Conservation (phyloP, 768 basidiomycete species). For the Suillus americanus region DNA sequence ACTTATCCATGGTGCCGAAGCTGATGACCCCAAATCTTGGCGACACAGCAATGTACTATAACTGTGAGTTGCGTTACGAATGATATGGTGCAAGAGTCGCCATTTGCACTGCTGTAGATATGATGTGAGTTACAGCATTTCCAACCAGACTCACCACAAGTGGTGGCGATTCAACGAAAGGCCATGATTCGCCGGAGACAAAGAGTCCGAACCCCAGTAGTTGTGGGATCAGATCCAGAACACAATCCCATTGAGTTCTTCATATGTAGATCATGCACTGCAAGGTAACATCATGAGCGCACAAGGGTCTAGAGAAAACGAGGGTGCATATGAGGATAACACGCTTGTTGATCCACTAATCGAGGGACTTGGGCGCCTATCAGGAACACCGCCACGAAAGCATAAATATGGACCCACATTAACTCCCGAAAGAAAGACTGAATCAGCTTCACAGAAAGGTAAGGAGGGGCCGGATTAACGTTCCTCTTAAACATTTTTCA, state of each 20-base stretch:
- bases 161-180: background rate
- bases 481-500: background rate
- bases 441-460: background rate
- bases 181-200: background rate
- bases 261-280: background rate
- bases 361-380: background rate
- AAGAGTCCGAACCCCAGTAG: background rate
- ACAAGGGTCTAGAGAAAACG: background rate
- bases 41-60: background rate
- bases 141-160: background rate
- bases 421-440: background rate
- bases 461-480: background rate
- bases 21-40: background rate
- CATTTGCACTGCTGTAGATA: background rate
- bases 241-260: background rate
- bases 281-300: background rate
- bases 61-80: background rate
- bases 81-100: background rate
- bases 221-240: background rate
- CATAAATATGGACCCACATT: conserved; percentile 4
- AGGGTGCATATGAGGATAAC: background rate
- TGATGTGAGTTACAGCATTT: background rate
- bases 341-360: background rate
- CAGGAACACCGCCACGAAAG: background rate
- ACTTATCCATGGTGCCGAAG: background rate